Percentiles rank a stretch among this genome's conserved stretches.
Conservation (phyloP, 768 basidiomycete species). For the Stropharia rugosoannulata region DNA sequence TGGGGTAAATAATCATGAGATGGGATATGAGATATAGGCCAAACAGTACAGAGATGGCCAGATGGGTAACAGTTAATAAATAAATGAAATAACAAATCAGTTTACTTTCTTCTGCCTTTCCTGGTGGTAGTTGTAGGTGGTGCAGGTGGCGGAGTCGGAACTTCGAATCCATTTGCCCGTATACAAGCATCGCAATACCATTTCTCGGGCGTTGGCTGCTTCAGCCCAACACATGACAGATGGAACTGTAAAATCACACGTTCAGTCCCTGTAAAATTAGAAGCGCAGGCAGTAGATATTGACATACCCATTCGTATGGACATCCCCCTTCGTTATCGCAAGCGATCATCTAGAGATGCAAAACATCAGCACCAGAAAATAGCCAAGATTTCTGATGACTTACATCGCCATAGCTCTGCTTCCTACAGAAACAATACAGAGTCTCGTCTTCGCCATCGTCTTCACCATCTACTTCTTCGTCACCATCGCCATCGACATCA, state of each 20-base stretch:
- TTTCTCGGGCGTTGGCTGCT: slow-evolving; percentile 44
- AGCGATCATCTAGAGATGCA: slow-evolving; percentile 56
- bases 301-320: slow-evolving; percentile 67
- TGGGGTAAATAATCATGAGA: not conserved
- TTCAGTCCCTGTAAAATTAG: not conserved
- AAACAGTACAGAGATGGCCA: not conserved
- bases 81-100: not conserved
- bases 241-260: slow-evolving; percentile 46
- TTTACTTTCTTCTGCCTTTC: slow-evolving; percentile 19
- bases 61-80: not conserved
- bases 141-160: not conserved
- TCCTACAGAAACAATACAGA: slow-evolving; percentile 53
- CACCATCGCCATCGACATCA: slow-evolving; percentile 43
- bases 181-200: slow-evolving; percentile 56
- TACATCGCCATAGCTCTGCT: slow-evolving; percentile 51
- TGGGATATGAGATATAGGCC: not conserved
- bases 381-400: slow-evolving; percentile 6
- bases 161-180: slow-evolving; percentile 29
- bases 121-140: slow-evolving; percentile 17
- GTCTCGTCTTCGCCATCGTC: slow-evolving; percentile 48
- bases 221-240: slow-evolving; percentile 57
- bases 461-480: slow-evolving; percentile 38
- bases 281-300: not conserved
- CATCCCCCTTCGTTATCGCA: slow-evolving; percentile 68
- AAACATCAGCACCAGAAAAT: not conserved